phyloP scores from a whole-genome alignment of 1,284 basidiomycete species.

The Rhodotorula sp. region DNA sequence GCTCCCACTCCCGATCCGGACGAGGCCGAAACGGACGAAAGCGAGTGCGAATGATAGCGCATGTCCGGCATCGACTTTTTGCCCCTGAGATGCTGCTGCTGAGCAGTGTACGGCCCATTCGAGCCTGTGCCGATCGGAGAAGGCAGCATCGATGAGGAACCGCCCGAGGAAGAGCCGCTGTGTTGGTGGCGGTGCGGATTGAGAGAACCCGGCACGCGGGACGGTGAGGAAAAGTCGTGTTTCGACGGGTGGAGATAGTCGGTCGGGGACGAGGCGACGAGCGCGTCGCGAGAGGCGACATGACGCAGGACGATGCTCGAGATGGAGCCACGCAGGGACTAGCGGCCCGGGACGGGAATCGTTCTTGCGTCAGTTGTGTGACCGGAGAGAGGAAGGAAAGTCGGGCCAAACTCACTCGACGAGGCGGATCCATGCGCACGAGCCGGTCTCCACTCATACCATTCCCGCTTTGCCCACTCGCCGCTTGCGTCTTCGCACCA shows the following conservation, averaged over 20 bases:
- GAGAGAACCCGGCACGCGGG: neutral
- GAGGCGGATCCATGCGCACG: neutral
- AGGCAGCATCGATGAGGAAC: constrained; percentile 44
- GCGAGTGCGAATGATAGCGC: constrained; percentile 10
- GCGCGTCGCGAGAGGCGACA: constrained; percentile 65
- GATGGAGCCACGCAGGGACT: no score
- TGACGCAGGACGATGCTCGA: constrained; percentile 61
- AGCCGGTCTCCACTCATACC: no score
- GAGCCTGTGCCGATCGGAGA: constrained; percentile 22
- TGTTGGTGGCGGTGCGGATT: neutral
- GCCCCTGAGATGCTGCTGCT: constrained; percentile 60
- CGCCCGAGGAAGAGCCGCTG: constrained; percentile 2
- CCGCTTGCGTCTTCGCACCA: neutral
- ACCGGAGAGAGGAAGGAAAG: neutral
- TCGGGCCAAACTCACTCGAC: neutral
- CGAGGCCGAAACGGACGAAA: neutral
- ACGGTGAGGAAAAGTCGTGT: neutral
- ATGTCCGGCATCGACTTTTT: constrained; percentile 91
- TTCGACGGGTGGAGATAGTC: neutral
- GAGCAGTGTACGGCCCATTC: neutral
- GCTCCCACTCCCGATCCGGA: neutral
- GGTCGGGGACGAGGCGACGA: constrained; percentile 43
- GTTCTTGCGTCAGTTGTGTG: no score
- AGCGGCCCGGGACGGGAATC: constrained; percentile 15
- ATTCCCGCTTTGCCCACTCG: neutral